Evolutionary conservation across 106 monocot species (phyloP), one percentile per base, ranked within the genome.

Genomic region (Allium sativum): DNA sequence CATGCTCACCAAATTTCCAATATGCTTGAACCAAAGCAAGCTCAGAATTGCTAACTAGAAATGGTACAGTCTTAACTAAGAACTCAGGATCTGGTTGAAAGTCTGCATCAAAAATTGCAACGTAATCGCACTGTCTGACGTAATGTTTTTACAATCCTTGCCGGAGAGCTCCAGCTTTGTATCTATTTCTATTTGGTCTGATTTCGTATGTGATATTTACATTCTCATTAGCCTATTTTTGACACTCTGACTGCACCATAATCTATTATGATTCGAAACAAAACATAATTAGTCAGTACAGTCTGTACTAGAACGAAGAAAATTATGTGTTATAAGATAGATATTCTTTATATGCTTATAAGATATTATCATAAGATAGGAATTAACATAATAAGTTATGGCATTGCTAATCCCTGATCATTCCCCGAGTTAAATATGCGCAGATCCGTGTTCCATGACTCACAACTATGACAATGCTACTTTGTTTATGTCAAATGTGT

Each of bases 151-250:
- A 76, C 42, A 86, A 44, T 9, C 82, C 86, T 4, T 86, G 78
- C 8, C 82, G 78, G 18, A 86, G 81, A 8, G 86, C 86, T 40
- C 86, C 86, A 3, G 86, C 86, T 70, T 86, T 86, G 76, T 86
- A 86, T 3, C 86, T 81, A 45, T 76, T 82, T 16, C 86, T 61
- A 56, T 73, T 86, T 12, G 58, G 62, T 17, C 86, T 76, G 42
- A 64, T 72, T 50, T 86, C 86, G 51, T 86, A 82, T 40, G 64
- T 75, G 62, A 86, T 73, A 48, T 76, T 82, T 7, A 86, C 70
- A 12, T 81, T 82, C 67, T 86, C 76, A 19, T 64, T 70, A 16
- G 66, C 72, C 86, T 81, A 86, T 56, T 67, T 75, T 15, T 64
- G 31, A 66, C 81, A 78, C 69, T 86, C 86, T 4, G 63, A 10